These are phyloP conservation scores for Neoarthrinium moseri DNA, from an alignment of 2,329 filamentous ascomycete genomes.

Conservation along the genomic window DNA sequence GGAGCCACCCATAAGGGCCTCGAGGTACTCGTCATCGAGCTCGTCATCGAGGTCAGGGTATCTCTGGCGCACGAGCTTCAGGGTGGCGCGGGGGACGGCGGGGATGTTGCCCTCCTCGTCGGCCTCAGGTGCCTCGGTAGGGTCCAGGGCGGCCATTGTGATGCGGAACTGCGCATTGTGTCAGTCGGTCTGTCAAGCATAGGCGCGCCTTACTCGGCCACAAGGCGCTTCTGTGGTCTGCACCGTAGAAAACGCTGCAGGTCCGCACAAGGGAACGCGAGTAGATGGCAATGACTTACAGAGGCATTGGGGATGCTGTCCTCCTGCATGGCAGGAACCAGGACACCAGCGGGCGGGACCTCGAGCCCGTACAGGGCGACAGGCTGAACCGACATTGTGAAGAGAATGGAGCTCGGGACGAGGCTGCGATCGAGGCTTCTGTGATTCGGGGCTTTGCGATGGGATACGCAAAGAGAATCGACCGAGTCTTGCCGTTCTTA, in stretches of 20 bases:
- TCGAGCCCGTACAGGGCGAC: constrained; percentile 90
- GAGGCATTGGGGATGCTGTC: constrained; percentile 66
- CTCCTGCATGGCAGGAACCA: constrained; percentile 76
- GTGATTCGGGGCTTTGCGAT: not conserved
- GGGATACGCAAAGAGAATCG: not conserved
- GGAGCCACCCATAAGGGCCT: constrained; percentile 48
- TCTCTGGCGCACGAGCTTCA: constrained; percentile 83
- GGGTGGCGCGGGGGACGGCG: constrained; percentile 71
- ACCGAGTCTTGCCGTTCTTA: not conserved
- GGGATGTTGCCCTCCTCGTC: constrained; percentile 62
- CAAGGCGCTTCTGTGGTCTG: not conserved
- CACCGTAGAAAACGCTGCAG: not conserved
- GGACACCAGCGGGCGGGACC: constrained; percentile 80
- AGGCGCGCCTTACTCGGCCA: too few species aligned
- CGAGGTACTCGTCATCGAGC: constrained; percentile 65
- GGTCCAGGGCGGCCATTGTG: constrained; percentile 98
- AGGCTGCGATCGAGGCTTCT: constrained; percentile 9
- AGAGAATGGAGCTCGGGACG: constrained; percentile 11
- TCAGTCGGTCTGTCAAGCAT: constrained; percentile 31
- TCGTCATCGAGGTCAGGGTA: constrained; percentile 59
- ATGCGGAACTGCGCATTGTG: constrained; percentile 73
- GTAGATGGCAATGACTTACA: constrained; percentile 53
- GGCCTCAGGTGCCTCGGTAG: constrained; percentile 70
- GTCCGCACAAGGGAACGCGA: not conserved
- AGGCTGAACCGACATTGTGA: constrained; percentile 55